Evolutionary conservation across 257 asterid species (phyloP), one percentile per base, ranked within the genome.

Genomic region (Solanum dulcamara): DNA sequence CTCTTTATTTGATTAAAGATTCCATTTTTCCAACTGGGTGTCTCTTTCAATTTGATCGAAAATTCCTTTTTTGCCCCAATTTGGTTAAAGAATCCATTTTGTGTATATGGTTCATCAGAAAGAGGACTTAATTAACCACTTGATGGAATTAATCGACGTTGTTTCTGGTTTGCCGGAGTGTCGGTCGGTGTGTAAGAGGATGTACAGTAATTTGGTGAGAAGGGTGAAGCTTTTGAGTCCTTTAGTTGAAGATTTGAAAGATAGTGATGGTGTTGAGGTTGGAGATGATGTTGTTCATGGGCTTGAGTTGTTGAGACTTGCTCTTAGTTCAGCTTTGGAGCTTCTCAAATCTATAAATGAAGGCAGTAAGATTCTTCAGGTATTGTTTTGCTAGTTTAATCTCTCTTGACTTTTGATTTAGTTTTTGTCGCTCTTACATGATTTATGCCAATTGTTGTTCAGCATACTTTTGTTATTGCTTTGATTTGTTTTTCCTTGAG

Each of bases 321-420:
- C 98, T 81, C 90, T 97, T 51, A 92, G 85, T 86, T 89, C 95
- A 20, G 97, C 96, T 89, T 88, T 91, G 26, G 92, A 87, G 85
- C 91, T 95, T 83, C 97, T 97, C 15, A 91, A 90, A 89, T 97
- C 98, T 33, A 92, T 93, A 67, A 95, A 88, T 53, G 90, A 93
- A 82, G 96, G 96, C 91, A 97, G 99, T 85, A 95, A 92, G 88
- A 92, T 95, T 84, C 92, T 90, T 66, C 98, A 97, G 98, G 99
- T 97, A 87, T 28, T 42, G 28, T 26, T 18, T 26, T 68, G 24
- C 48, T 37, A 46, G 28, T 30, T 68, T 62, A 40, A 26, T 74
- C 6, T 40, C 70, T 53, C 11, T 66, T 18, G 51, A 4, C 10
- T 17, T 57, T 53, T 38, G 2, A 80, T 72, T 70, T 83, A 14